A percentile compares a stretch with the other conserved stretches of the same genome.
Evolutionary conservation across 2,329 filamentous ascomycete genomes (phyloP).

Genomic region (Aspergillus versicolor): DNA sequence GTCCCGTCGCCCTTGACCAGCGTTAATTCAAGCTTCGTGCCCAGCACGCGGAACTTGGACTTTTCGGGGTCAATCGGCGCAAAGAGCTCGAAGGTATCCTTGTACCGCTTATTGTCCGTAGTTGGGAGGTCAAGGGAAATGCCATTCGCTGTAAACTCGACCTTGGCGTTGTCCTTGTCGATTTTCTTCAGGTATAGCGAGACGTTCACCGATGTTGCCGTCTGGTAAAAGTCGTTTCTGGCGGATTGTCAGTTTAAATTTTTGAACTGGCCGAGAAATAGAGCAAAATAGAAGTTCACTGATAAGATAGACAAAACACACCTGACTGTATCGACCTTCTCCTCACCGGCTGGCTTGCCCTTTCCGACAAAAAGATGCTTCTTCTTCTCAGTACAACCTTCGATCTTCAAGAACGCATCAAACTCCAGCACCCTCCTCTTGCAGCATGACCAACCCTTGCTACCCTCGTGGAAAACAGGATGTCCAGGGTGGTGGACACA

Average conservation of each 20-base stretch:
- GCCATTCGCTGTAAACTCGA: conserved; percentile 64
- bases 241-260: neutral
- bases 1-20: conserved; percentile 70
- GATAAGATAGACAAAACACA: conserved; percentile 40
- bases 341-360: conserved; percentile 67
- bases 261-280: no score
- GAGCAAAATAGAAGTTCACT: neutral
- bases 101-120: conserved; percentile 79
- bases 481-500: conserved; percentile 88
- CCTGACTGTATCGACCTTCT: conserved; percentile 75
- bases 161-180: conserved; percentile 72
- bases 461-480: conserved; percentile 95
- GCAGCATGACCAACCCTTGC: conserved; percentile 96
- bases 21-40: conserved; percentile 82
- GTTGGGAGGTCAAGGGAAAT: conserved; percentile 83
- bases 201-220: conserved; percentile 76
- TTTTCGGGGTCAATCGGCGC: conserved; percentile 72
- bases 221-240: conserved; percentile 94
- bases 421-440: conserved; percentile 94
- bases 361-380: conserved; percentile 81
- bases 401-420: conserved; percentile 95
- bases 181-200: conserved; percentile 98
- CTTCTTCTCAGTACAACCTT: conserved; percentile 80
- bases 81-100: conserved; percentile 71
- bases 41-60: conserved; percentile 76